Evolutionary conservation across 345 rosid genomes (phyloP).

Genomic region (Eucalyptus brandiana): DNA sequence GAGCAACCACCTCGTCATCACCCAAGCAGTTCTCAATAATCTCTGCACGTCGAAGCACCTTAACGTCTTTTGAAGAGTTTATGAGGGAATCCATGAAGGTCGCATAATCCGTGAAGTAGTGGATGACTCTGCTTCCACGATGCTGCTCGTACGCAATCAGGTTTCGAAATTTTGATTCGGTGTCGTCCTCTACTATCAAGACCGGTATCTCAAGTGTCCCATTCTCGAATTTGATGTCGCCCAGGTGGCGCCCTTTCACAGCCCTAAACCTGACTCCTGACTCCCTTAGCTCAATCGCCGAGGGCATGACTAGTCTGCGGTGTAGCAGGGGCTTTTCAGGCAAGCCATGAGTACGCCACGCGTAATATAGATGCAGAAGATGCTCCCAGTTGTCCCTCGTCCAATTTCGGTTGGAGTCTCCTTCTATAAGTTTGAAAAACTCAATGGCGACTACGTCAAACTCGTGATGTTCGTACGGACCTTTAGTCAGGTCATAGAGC

Average conservation of each 20-base stretch:
- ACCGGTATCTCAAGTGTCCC: background rate
- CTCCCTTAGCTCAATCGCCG: background rate
- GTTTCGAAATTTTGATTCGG: background rate
- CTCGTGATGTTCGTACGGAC: accelerated
- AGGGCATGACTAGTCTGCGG: accelerated
- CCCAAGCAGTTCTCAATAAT: background rate
- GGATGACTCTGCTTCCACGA: accelerated
- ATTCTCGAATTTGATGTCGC: background rate
- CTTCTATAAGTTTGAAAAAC: no score
- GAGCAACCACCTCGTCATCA: background rate
- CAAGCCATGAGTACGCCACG: accelerated
- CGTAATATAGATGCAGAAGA: background rate
- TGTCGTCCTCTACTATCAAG: accelerated
- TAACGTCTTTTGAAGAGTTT: background rate
- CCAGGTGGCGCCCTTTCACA: accelerated
- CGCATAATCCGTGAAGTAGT: background rate
- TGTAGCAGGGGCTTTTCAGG: accelerated
- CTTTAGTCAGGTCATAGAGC: background rate
- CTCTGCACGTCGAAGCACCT: accelerated
- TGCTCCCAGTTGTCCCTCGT: background rate
- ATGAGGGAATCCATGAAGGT: background rate
- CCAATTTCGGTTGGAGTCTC: no score
- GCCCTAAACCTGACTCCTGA: background rate
- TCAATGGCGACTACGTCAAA: background rate
- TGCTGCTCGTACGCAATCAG: background rate